These are phyloP conservation scores for Fusarium nygamai DNA, from an alignment of 2,329 filamentous ascomycete species.

Conservation along the genomic window DNA sequence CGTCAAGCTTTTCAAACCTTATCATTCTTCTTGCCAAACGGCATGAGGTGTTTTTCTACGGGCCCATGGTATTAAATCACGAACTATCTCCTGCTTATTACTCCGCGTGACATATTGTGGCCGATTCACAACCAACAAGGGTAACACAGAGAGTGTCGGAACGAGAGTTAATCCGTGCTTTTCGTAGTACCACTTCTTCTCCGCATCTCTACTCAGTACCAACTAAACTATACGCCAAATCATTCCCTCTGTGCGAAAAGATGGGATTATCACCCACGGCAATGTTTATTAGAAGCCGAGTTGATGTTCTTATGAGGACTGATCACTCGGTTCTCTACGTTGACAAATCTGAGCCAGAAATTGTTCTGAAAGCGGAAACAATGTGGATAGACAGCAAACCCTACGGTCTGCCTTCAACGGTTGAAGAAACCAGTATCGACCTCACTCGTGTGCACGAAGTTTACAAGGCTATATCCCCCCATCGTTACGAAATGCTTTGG, in stretches of 20 bases:
- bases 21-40: too few species aligned
- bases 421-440: not conserved
- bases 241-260: rapidly evolving
- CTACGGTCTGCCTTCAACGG: not conserved
- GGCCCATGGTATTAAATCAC: too few species aligned
- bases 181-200: not conserved
- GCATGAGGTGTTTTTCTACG: too few species aligned
- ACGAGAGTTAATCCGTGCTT: not conserved
- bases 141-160: not conserved
- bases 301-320: not conserved
- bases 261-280: not conserved
- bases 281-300: not conserved
- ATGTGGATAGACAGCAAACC: not conserved
- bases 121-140: not conserved
- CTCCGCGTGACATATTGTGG: too few species aligned
- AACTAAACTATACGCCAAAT: not conserved
- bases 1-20: too few species aligned
- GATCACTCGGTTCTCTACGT: not conserved
- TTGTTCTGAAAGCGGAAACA: not conserved
- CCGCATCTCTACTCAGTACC: not conserved
- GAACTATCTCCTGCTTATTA: too few species aligned
- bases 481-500: not conserved
- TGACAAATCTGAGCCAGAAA: not conserved
- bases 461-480: not conserved
- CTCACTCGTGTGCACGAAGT: not conserved